phyloP scores from a whole-genome alignment of 768 basidiomycete species.

The Tylopilus cervinicoccineus region DNA sequence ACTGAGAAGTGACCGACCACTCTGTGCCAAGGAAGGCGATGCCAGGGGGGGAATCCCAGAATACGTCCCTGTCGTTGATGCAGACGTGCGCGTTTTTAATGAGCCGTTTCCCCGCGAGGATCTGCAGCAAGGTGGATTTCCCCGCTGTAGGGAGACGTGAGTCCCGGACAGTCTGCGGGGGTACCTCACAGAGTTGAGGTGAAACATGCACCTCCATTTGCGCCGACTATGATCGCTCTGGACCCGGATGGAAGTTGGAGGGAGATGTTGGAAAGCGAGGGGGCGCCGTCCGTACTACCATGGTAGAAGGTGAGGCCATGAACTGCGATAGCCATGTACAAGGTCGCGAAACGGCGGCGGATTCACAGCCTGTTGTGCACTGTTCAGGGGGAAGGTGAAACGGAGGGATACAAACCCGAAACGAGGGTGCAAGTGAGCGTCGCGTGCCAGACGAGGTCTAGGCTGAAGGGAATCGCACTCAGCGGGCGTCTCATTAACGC shows the following conservation, averaged over 20 bases:
- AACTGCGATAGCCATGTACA: constrained; percentile 36
- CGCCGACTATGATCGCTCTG: constrained; percentile 84
- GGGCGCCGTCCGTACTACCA: constrained; percentile 31
- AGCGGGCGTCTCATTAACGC: too few relatives aligned
- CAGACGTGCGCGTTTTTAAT: constrained; percentile 60
- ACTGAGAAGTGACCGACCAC: constrained; percentile 51
- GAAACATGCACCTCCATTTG: constrained; percentile 76
- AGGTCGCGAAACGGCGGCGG: too few relatives aligned
- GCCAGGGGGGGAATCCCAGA: constrained; percentile 77
- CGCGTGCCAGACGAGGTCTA: too few relatives aligned
- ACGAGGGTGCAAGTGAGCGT: neutral
- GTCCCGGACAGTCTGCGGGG: neutral
- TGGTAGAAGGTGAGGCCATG: constrained; percentile 58
- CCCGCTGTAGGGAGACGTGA: constrained; percentile 51
- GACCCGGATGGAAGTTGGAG: constrained; percentile 70
- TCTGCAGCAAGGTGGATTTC: constrained; percentile 93
- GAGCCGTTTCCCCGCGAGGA: constrained; percentile 88
- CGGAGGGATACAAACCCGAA: too few relatives aligned
- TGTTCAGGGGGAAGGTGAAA: neutral
- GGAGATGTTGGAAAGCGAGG: constrained; percentile 62
- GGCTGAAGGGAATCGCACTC: neutral
- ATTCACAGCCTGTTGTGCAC: too few relatives aligned
- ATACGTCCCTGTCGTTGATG: constrained; percentile 83
- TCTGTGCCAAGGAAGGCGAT: constrained; percentile 92
- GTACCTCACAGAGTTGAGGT: neutral